Percentiles rank a stretch among this genome's conserved stretches.
Evolutionary conservation across 208 protist species (phyloP).

Genomic region (Leishmania amazonensis): DNA sequence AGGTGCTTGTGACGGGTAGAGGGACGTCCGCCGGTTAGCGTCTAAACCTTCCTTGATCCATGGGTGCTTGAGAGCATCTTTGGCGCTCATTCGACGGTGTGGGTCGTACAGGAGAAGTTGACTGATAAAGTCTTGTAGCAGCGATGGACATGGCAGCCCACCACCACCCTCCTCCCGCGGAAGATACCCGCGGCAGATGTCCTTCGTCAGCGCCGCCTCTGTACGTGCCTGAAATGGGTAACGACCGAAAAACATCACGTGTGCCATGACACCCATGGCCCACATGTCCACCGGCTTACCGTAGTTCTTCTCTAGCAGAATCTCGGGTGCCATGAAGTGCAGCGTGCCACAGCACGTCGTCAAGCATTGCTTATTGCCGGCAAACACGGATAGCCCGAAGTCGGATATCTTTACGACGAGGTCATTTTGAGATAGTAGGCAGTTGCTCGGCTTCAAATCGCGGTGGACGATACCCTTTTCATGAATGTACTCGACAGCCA

Average conservation of each 20-base stretch:
- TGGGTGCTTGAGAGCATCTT: slow-evolving; percentile 81
- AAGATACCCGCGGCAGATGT: slow-evolving; percentile 50
- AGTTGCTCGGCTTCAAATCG: slow-evolving; percentile 93
- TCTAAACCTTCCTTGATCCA: slow-evolving; percentile 74
- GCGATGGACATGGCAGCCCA: slow-evolving; percentile 10
- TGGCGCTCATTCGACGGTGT: slow-evolving; percentile 74
- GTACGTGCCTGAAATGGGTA: slow-evolving; percentile 77
- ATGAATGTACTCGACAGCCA: slow-evolving; percentile 92
- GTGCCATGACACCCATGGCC: slow-evolving; percentile 89
- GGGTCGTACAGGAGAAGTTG: slow-evolving; percentile 75
- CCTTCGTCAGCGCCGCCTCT: slow-evolving; percentile 36
- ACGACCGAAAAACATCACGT: slow-evolving; percentile 79
- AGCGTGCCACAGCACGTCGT: slow-evolving; percentile 88
- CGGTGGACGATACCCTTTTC: slow-evolving; percentile 90
- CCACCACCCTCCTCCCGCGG: background rate
- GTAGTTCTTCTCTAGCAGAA: slow-evolving; percentile 82
- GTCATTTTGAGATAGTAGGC: slow-evolving; percentile 73
- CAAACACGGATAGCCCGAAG: slow-evolving; percentile 90
- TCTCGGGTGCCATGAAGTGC: slow-evolving; percentile 92
- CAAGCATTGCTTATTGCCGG: slow-evolving; percentile 78
- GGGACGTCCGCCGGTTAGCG: slow-evolving; percentile 19
- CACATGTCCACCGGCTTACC: slow-evolving; percentile 93
- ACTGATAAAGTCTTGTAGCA: slow-evolving; percentile 79
- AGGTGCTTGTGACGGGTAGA: slow-evolving; percentile 4
- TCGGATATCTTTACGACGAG: slow-evolving; percentile 89